Evolutionary conservation across 306 rosid genomes (phyloP).

Genomic region (Astragalus membranaceus): DNA sequence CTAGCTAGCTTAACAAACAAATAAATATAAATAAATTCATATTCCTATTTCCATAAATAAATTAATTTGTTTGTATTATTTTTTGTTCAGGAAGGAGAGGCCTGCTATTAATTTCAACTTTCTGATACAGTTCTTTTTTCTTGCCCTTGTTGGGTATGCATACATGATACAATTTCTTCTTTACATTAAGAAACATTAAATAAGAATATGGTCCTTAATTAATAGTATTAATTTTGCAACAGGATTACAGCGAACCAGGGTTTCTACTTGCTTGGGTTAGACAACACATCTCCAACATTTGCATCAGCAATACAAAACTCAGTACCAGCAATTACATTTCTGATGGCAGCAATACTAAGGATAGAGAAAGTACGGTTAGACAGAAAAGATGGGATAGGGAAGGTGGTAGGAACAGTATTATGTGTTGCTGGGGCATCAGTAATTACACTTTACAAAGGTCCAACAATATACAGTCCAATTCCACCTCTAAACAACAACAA

Average conservation of each 20-base stretch:
- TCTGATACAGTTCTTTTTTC: conserved; percentile 67
- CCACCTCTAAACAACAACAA: conserved; percentile 20
- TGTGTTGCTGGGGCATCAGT: conserved; percentile 93
- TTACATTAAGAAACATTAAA: neutral
- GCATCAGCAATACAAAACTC: conserved; percentile 97
- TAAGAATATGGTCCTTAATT: neutral
- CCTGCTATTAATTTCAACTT: conserved; percentile 73
- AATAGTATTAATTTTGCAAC: neutral
- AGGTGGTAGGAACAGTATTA: conserved; percentile 70
- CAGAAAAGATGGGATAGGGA: conserved; percentile 78
- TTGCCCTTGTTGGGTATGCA: conserved; percentile 86
- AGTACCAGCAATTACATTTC: conserved; percentile 95
- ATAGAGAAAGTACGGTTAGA: conserved; percentile 68
- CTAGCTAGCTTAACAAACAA: neutral
- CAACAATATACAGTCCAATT: conserved; percentile 71
- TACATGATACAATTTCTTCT: neutral
- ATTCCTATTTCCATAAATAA: neutral
- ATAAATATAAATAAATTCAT: neutral
- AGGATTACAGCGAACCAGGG: conserved; percentile 98
- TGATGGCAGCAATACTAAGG: conserved; percentile 90
- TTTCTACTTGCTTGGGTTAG: conserved; percentile 92
- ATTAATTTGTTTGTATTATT: neutral
- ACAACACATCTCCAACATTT: conserved; percentile 93
- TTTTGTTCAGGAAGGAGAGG: conserved; percentile 72
- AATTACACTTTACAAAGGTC: conserved; percentile 90